Base-by-base conservation (phyloP, 805 yeast genomes). In the Kluyveromyces starmeri region DNA sequence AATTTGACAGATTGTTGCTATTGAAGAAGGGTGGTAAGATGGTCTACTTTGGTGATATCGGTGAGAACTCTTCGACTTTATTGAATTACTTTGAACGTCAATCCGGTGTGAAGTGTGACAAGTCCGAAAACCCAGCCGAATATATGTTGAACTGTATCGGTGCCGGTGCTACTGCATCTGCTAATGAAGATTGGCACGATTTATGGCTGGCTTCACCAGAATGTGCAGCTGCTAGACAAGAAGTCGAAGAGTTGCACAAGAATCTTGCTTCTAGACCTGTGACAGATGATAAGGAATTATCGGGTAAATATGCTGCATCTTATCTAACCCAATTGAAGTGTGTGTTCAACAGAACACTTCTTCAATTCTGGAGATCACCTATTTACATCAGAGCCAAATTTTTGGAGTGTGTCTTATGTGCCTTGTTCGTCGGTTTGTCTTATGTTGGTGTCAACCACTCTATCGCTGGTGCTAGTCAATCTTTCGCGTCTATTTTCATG, bases 101-200 rank as follows among this genome's bases (percentile, higher is more conserved):
- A 52, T 83, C 95, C 22, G 85, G 88, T 26, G 71, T 77, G 40
- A 66, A 69, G 35, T 82, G 92, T 63, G 66, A 62, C 21, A 55
- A 55, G 9, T 58, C 62, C 23, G 85, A 76, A 36, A 80, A 80
- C 44, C 86, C 88, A 16, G 86, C 86, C 21, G 88, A 79, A 56
- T 80, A 78, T 62, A 75, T 79, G 58, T 60, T 80, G 46, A 77
- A 77, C 41, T 74, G 74, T 38, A 77, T 82, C 55, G 89, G 89
- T 40, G 88, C 89, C 21, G 88, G 84, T 51, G 85, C 89, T 3
- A 78, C 84, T 19, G 78, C 84, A 3, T 50, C 61, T 35, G 71
- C 69, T 12, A 49, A 58, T 20, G 69, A 67, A 33, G 78, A 82
- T 54, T 82, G 83, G 78, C 63, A 65, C 53, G 72, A 75, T 8